Evolutionary conservation across 352 stramenopile genomes (phyloP).

Genomic region (Phytophthora ramorum): DNA sequence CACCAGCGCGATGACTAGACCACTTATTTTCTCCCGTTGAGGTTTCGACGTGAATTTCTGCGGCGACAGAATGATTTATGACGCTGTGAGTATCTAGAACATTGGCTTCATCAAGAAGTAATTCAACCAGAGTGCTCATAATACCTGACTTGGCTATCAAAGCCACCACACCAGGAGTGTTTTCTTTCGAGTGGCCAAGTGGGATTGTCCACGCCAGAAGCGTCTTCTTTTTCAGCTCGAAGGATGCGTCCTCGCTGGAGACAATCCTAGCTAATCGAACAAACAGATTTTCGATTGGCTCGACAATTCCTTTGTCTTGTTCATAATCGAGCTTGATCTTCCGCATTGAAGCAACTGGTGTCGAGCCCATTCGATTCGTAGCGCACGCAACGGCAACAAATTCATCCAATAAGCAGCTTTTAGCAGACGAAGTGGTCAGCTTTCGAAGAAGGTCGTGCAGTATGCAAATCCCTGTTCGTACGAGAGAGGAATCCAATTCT

Average conservation of each 20-base stretch:
- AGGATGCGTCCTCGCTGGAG: conserved; percentile 43
- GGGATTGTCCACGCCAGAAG: conserved; percentile 52
- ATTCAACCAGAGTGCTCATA: conserved; percentile 29
- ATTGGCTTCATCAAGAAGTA: conserved; percentile 37
- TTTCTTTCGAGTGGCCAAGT: conserved; percentile 11
- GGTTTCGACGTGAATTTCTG: neutral
- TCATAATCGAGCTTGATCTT: neutral
- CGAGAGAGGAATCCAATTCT: conserved; percentile 25
- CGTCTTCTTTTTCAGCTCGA: conserved; percentile 51
- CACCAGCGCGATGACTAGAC: neutral
- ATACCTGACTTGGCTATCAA: conserved; percentile 43
- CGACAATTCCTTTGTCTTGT: conserved; percentile 17
- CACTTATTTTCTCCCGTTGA: conserved; percentile 2
- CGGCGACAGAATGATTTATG: conserved; percentile 7
- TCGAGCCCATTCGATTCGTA: neutral
- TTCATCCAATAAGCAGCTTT: conserved; percentile 49
- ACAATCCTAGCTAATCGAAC: conserved; percentile 52
- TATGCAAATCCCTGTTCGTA: conserved; percentile 46
- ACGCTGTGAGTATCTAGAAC: conserved; percentile 21
- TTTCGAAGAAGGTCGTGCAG: conserved; percentile 64
- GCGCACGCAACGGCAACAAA: conserved; percentile 26
- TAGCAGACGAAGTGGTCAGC: conserved; percentile 50
- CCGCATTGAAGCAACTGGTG: neutral
- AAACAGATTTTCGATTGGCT: conserved; percentile 64
- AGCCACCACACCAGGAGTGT: conserved; percentile 1